Evolutionary conservation across 2,329 filamentous ascomycete genomes (phyloP).

Genomic region (Xylaria sp.): DNA sequence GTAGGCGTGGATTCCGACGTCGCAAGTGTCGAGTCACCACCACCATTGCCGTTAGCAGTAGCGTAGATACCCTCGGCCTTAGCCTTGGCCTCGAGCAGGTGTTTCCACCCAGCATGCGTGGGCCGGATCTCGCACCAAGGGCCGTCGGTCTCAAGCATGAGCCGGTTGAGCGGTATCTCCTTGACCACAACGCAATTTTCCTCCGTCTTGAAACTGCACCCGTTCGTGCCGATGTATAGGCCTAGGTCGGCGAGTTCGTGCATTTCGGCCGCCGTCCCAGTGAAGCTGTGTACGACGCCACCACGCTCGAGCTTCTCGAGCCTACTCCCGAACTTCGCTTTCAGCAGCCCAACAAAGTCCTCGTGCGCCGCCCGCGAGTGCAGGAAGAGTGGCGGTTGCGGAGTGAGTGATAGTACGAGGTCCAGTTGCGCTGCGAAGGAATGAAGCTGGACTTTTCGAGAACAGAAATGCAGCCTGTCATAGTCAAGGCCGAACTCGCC

Average conservation of each 20-base stretch:
- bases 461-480: constrained; percentile 84
- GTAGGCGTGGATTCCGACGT: constrained; percentile 19
- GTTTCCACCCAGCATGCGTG: constrained; percentile 82
- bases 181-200: constrained; percentile 88
- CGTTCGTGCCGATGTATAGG: constrained; percentile 92
- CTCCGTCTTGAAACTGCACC: constrained; percentile 92
- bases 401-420: constrained; percentile 69
- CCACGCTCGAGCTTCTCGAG: constrained; percentile 72
- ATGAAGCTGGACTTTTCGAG: constrained; percentile 78
- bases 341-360: constrained; percentile 80
- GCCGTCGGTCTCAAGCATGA: constrained; percentile 97
- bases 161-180: constrained; percentile 74
- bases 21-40: not conserved
- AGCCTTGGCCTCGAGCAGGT: constrained; percentile 53
- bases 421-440: constrained; percentile 85
- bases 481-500: constrained; percentile 98
- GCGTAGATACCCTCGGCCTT: constrained; percentile 22
- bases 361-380: constrained; percentile 86
- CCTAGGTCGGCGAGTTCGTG: constrained; percentile 77
- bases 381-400: constrained; percentile 86
- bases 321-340: constrained; percentile 58
- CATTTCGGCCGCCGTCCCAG: constrained; percentile 86
- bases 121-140: constrained; percentile 97
- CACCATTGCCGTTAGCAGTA: not conserved
- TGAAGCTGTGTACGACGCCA: constrained; percentile 94